phyloP scores from a whole-genome alignment of 306 rosid genomes.

The Comarum palustre region DNA sequence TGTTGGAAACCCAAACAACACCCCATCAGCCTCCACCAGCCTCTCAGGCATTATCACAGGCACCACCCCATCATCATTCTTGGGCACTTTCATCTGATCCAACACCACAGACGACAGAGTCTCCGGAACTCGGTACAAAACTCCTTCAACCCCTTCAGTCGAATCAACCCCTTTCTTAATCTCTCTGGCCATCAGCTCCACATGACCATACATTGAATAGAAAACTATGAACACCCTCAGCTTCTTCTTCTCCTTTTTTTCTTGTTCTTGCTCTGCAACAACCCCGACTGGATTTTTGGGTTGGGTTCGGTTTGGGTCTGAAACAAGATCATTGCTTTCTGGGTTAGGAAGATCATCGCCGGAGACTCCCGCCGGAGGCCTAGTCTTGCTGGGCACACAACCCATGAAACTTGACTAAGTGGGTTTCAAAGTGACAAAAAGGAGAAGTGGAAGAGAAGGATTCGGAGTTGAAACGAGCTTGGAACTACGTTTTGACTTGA shows the following conservation, averaged over 20 bases:
- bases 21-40: constrained; percentile 69
- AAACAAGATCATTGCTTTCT: constrained; percentile 29
- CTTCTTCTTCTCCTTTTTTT: constrained; percentile 25
- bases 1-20: constrained; percentile 74
- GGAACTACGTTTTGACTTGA: constrained; percentile 1
- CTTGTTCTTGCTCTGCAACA: neutral
- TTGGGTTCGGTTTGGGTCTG: constrained; percentile 29
- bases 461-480: constrained; percentile 2
- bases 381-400: constrained; percentile 67
- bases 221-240: constrained; percentile 59
- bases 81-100: constrained; percentile 63
- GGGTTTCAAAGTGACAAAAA: neutral
- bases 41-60: constrained; percentile 52
- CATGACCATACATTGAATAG: constrained; percentile 76
- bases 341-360: constrained; percentile 29
- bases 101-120: constrained; percentile 50
- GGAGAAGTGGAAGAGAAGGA: constrained; percentile 1
- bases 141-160: constrained; percentile 65
- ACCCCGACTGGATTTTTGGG: constrained; percentile 14
- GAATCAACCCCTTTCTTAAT: constrained; percentile 68
- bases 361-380: constrained; percentile 25
- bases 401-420: constrained; percentile 43
- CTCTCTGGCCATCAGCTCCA: constrained; percentile 58
- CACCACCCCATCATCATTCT: constrained; percentile 38
- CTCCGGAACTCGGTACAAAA: constrained; percentile 59